A percentile compares a stretch with the other conserved stretches of the same genome.
Evolutionary conservation across 306 rosid species (phyloP).

Genomic region (Psophocarpus tetragonolobus): DNA sequence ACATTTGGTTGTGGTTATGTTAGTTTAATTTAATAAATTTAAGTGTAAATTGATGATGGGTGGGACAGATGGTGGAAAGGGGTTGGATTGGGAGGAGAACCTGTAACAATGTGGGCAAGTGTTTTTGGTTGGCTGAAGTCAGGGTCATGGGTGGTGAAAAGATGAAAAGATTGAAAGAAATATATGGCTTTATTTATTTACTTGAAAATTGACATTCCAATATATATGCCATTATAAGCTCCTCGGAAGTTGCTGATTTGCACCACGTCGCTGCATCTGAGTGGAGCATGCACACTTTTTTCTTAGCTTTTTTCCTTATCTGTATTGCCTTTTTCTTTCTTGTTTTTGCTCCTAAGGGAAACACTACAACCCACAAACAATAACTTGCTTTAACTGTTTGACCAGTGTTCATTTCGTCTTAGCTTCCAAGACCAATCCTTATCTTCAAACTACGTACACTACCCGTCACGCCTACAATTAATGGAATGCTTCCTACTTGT

Average conservation of each 20-base stretch:
- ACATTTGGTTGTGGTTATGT: neutral
- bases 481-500: neutral
- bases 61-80: constrained; percentile 38
- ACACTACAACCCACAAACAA: neutral
- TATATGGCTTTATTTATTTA: neutral
- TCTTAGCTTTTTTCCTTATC: neutral
- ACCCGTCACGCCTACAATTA: neutral
- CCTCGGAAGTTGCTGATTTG: constrained; percentile 16
- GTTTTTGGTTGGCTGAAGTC: neutral
- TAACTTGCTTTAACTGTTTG: neutral
- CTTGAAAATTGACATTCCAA: constrained; percentile 1
- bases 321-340: neutral
- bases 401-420: neutral
- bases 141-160: neutral
- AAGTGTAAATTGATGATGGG: neutral
- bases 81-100: constrained; percentile 1
- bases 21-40: neutral
- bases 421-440: neutral
- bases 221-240: constrained; percentile 15
- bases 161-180: neutral
- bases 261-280: constrained; percentile 36
- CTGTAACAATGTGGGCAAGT: neutral
- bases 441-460: neutral
- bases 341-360: neutral
- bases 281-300: constrained; percentile 27